Base-by-base conservation (phyloP, 2,329 filamentous ascomycete species). In the Talaromyces sp. region DNA sequence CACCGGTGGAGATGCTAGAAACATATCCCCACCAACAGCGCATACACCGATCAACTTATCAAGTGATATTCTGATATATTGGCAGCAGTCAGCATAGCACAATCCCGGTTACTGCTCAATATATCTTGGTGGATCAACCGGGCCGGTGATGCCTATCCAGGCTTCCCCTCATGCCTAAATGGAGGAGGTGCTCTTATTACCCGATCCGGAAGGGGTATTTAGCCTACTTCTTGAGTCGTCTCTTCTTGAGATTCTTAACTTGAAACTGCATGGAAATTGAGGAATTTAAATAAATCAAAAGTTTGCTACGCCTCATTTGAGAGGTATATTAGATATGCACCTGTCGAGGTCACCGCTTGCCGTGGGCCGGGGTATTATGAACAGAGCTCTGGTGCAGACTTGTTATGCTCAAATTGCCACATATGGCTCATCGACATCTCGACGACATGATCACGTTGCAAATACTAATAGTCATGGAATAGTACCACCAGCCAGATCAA, bases 61-160 rank as follows among this genome's bases (percentile, higher is more conserved):
- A 31, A 7, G 5, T 31, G 27, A 31, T 31, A 1, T 5, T 5
- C 37, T 43, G 15, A 56, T 15, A 37, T 56, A 22, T 56, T 19
- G 11, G 22, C 10, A 22, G 31, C n/a, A 56, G 17, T 15, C 2
- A 25, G 52, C 5, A 39, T 39, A 33, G 39, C 31, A n/a, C 15
- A 11, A 17, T 37, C 6, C 52, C 52, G 52, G 52, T 56, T 25
- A 37, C 52, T 56, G n/a, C 3, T 56, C 31, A 49, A 31, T 17
- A 15, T 37, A 39, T 22, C 8, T 39, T 9, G 33, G 35, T 59
- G 25, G 35, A 31, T 59, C 37, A 47, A 63, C 61, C 61, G 61
- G 61, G 50, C 61, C 61, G 61, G 61, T 63, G 61, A 43, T 57
- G 50, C 19, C 35, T 57, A 52, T 52, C 22, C 49, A 52, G 17